phyloP scores from a whole-genome alignment of 2,329 filamentous ascomycete genomes.

The Phialophora verrucosa region DNA sequence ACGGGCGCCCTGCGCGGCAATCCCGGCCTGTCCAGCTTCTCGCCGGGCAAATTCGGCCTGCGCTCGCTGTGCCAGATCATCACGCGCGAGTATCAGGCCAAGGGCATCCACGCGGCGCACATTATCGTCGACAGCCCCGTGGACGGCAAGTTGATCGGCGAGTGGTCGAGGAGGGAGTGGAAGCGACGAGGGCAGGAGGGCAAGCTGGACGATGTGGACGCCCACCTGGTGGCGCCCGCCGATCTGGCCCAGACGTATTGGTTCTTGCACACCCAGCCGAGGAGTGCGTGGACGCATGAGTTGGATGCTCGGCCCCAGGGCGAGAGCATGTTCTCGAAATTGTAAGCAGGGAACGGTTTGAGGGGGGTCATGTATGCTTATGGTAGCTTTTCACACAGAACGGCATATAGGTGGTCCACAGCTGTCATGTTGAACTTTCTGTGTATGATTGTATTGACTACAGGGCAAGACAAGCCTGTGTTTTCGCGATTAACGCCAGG shows the following conservation, averaged over 20 bases:
- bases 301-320: conserved; percentile 54
- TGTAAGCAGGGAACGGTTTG: conserved; percentile 9
- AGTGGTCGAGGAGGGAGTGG: conserved; percentile 32
- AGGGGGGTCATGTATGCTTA: neutral
- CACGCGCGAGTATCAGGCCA: conserved; percentile 61
- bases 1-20: conserved; percentile 34
- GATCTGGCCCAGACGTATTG: conserved; percentile 63
- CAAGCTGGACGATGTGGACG: conserved; percentile 31
- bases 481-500: neutral
- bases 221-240: conserved; percentile 24
- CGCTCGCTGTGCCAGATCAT: conserved; percentile 58
- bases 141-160: conserved; percentile 48
- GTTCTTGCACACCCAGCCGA: conserved; percentile 60
- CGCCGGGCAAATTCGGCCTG: conserved; percentile 51
- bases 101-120: conserved; percentile 63
- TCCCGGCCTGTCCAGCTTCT: conserved; percentile 33
- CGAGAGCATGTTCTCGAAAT: conserved; percentile 36
- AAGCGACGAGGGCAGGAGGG: conserved; percentile 20
- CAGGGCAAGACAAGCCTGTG: neutral
- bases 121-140: conserved; percentile 61
- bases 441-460: neutral
- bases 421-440: neutral
- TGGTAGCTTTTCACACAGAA: neutral
- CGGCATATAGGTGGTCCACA: neutral
- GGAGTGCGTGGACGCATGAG: conserved; percentile 60